A percentile compares a stretch with the other conserved stretches of the same genome.
phyloP scores from a whole-genome alignment of 2,329 filamentous ascomycete species.

The Colletotrichum tropicicola region DNA sequence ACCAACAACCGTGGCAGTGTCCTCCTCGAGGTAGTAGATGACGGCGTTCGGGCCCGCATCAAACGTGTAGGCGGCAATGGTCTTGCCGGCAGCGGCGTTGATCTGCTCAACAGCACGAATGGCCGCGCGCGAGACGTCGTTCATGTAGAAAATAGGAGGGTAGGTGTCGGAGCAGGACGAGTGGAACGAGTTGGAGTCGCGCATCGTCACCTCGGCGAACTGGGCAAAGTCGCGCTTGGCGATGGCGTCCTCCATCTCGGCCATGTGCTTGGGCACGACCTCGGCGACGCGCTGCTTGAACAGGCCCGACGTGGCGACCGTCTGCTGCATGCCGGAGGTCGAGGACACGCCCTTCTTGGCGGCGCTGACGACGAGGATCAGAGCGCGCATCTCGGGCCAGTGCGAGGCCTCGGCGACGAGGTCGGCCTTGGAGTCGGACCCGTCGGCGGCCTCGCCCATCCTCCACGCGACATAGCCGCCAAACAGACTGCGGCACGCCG shows the following conservation, averaged over 20 bases:
- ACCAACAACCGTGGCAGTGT: slow-evolving; percentile 77
- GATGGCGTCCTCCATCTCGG: slow-evolving; percentile 85
- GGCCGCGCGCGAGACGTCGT: slow-evolving; percentile 88
- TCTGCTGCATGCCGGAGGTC: slow-evolving; percentile 96
- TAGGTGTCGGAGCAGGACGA: slow-evolving; percentile 93
- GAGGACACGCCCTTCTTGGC: slow-evolving; percentile 96
- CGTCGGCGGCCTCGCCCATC: slow-evolving; percentile 78
- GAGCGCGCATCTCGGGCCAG: slow-evolving; percentile 94
- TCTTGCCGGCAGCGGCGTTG: slow-evolving; percentile 81
- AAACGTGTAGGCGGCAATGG: slow-evolving; percentile 93
- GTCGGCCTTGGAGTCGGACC: slow-evolving; percentile 86
- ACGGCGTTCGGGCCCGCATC: slow-evolving; percentile 98
- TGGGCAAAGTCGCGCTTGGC: slow-evolving; percentile 79
- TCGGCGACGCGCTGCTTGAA: slow-evolving; percentile 79
- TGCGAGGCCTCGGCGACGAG: slow-evolving; percentile 88
- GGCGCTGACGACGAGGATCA: slow-evolving; percentile 90
- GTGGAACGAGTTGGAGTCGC: slow-evolving; percentile 97
- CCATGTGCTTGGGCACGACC: slow-evolving; percentile 87
- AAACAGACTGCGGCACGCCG: slow-evolving; percentile 91
- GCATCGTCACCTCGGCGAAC: slow-evolving; percentile 94
- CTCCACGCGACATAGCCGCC: slow-evolving; percentile 97
- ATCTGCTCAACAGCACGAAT: slow-evolving; percentile 90
- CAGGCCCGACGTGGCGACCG: slow-evolving; percentile 88
- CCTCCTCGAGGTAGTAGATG: slow-evolving; percentile 89
- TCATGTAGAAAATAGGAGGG: slow-evolving; percentile 98